A percentile compares a stretch with the other conserved stretches of the same genome.
Conservation (phyloP, 768 basidiomycete species). For the Xanthoconium stramineum region DNA sequence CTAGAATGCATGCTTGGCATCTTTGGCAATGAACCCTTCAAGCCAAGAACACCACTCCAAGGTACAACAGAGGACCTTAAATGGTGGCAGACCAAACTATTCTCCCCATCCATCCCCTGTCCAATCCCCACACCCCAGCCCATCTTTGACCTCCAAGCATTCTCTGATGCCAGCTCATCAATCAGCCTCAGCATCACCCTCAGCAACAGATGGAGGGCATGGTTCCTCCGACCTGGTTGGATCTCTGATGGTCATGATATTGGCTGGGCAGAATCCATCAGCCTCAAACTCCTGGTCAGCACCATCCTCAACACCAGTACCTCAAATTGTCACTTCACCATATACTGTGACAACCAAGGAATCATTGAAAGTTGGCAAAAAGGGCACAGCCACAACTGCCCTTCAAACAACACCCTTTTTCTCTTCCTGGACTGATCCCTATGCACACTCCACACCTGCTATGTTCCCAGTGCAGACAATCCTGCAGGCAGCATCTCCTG, state of each 20-base stretch:
- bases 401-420: background rate
- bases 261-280: constrained; percentile 34
- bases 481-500: background rate
- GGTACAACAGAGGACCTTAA: fast-evolving
- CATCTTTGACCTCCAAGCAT: constrained; percentile 10
- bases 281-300: background rate
- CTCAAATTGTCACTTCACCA: background rate
- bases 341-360: constrained; percentile 12
- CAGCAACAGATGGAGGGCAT: constrained; percentile 30
- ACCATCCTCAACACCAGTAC: background rate
- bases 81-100: constrained; percentile 13
- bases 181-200: constrained; percentile 36
- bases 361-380: background rate
- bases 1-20: constrained; percentile 33
- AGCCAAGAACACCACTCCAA: constrained; percentile 13
- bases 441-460: background rate
- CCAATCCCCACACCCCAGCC: background rate
- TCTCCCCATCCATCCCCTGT: constrained; percentile 34
- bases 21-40: constrained; percentile 31
- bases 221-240: constrained; percentile 33
- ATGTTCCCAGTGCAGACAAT: background rate
- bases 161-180: constrained; percentile 45
- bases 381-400: background rate
- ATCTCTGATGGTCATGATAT: constrained; percentile 35
- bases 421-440: background rate